These are phyloP conservation scores for Podaxis rugospora DNA, from an alignment of 768 basidiomycete genomes.

Conservation along the genomic window DNA sequence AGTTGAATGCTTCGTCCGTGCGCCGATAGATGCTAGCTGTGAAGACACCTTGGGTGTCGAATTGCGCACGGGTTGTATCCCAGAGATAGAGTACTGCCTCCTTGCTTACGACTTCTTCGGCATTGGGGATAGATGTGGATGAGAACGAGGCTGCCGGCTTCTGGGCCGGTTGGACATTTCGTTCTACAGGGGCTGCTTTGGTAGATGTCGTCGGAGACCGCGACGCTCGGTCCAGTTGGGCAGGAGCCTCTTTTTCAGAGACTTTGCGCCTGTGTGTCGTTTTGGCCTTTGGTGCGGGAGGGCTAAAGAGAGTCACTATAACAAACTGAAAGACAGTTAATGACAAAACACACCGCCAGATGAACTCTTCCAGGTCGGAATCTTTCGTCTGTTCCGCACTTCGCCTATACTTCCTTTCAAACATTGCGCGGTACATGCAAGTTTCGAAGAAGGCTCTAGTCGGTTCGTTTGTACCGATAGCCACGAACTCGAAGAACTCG, in stretches of 20 bases:
- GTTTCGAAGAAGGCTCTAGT: conserved; percentile 89
- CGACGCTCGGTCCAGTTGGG: not conserved
- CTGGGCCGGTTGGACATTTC: conserved; percentile 6
- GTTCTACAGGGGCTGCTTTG: conserved; percentile 12
- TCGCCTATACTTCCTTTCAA: conserved; percentile 82
- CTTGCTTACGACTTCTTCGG: conserved; percentile 30
- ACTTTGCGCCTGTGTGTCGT: conserved; percentile 28
- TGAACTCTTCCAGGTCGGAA: conserved; percentile 71
- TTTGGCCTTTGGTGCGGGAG: conserved; percentile 26
- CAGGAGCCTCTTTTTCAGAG: conserved; percentile 15
- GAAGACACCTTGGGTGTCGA: conserved; percentile 50
- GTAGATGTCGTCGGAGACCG: not conserved
- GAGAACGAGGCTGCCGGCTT: not conserved
- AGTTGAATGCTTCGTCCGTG: conserved; percentile 42
- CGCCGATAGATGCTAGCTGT: conserved; percentile 48
- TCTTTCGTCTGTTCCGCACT: conserved; percentile 68
- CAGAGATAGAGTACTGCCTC: conserved; percentile 62
- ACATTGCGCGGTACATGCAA: conserved; percentile 95
- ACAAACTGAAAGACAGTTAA: not conserved
- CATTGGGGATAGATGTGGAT: conserved; percentile 18
- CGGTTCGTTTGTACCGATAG: conserved; percentile 70
- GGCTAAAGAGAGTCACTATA: conserved; percentile 21
- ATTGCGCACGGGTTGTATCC: conserved; percentile 46
- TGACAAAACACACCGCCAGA: conserved; percentile 65
- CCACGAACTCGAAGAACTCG: conserved; percentile 92